phyloP scores from a whole-genome alignment of 495 filamentous ascomycete genomes.

The Trichoderma orchidacearum region DNA sequence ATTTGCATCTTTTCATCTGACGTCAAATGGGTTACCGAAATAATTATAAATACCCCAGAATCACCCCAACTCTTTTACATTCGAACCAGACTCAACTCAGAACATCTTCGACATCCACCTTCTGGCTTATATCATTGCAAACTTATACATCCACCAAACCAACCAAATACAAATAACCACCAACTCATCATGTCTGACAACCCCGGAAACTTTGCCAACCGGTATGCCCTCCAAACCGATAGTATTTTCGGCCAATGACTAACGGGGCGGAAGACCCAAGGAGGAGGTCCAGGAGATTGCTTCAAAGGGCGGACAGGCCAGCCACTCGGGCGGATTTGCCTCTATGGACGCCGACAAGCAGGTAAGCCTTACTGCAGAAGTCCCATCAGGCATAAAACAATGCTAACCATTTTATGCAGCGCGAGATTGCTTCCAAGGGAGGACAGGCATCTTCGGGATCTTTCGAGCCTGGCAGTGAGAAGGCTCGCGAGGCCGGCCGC shows the following conservation, averaged over 20 bases:
- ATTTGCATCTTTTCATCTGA: too few relatives aligned
- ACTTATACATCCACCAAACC: neutral
- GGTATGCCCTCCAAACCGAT: conserved; percentile 9
- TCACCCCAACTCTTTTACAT: too few relatives aligned
- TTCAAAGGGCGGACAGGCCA: conserved; percentile 34
- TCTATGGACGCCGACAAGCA: conserved; percentile 34
- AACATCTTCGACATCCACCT: neutral
- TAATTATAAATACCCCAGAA: too few relatives aligned
- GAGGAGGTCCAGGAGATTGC: conserved; percentile 37
- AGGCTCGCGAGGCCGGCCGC: conserved; percentile 30
- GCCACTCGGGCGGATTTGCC: conserved; percentile 21
- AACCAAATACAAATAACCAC: too few relatives aligned
- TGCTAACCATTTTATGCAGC: conserved; percentile 5
- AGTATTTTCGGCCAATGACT: neutral
- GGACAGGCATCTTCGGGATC: conserved; percentile 34
- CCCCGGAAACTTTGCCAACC: conserved; percentile 51
- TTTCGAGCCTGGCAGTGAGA: conserved; percentile 32
- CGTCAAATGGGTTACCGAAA: too few relatives aligned
- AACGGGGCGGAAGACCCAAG: neutral
- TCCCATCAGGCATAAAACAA: neutral
- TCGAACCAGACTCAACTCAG: too few relatives aligned
- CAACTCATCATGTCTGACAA: conserved; percentile 18
- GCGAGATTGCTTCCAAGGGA: conserved; percentile 37
- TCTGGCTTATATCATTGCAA: too few relatives aligned
- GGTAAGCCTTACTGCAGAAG: conserved; percentile 27